These are phyloP conservation scores for Eucalyptus tenuipes DNA, from an alignment of 345 rosid species.

Conservation along the genomic window DNA sequence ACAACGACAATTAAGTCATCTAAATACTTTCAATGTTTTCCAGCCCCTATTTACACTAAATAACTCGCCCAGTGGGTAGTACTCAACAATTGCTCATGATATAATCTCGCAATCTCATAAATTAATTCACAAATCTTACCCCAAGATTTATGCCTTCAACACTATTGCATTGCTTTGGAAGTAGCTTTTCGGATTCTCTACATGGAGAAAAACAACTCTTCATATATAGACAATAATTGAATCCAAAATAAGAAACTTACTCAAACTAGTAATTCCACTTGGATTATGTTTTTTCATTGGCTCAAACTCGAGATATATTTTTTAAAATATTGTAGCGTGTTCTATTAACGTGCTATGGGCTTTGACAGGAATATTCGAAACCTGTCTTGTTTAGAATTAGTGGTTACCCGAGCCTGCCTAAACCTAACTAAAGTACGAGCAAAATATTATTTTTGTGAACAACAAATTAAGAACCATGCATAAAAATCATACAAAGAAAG, in stretches of 20 bases:
- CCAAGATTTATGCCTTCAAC: not conserved
- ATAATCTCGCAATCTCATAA: no score
- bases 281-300: no score
- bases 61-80: not conserved
- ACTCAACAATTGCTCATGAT: not conserved
- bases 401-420: not conserved
- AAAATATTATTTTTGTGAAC: not conserved
- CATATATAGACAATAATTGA: no score
- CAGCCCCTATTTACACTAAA: not conserved
- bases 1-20: no score
- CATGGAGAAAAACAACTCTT: not conserved
- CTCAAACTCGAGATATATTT: no score
- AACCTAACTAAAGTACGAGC: not conserved
- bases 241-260: no score
- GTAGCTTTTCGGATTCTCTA: no score
- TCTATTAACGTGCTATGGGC: not conserved
- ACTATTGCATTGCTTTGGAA: no score
- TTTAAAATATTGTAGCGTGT: no score
- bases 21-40: no score
- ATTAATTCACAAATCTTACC: not conserved
- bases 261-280: no score
- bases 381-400: not conserved
- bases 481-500: not conserved
- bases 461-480: not conserved
- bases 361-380: not conserved